Percentiles rank a stretch among this genome's conserved stretches.
Conservation (phyloP, 202 grass and related monocot species). For the Setaria viridis region DNA sequence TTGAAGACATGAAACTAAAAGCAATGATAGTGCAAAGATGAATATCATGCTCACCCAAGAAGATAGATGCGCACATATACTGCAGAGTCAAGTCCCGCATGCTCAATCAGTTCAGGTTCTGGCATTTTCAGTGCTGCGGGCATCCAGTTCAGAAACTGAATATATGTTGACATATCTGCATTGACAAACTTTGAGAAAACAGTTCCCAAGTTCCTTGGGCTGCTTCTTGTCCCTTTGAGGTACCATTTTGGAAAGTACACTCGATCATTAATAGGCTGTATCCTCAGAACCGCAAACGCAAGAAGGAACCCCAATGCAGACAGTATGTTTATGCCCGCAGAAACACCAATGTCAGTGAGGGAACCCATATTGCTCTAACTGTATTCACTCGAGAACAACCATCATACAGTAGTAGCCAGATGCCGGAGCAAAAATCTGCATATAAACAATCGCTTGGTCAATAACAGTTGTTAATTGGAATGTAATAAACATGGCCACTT, state of each 20-base stretch:
- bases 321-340: constrained; percentile 79
- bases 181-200: constrained; percentile 80
- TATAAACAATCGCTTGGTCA: neutral
- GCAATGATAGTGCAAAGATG: constrained; percentile 13
- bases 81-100: constrained; percentile 85
- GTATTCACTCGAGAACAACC: constrained; percentile 40
- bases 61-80: constrained; percentile 92
- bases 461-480: neutral
- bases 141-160: constrained; percentile 96
- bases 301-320: constrained; percentile 81
- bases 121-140: constrained; percentile 93
- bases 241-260: constrained; percentile 99
- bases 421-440: constrained; percentile 37
- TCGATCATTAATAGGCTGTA: constrained; percentile 90
- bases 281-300: constrained; percentile 79
- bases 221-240: constrained; percentile 88
- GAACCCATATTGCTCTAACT: constrained; percentile 66
- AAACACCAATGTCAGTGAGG: constrained; percentile 67
- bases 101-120: constrained; percentile 81
- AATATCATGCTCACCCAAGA: constrained; percentile 75
- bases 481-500: neutral
- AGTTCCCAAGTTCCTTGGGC: constrained; percentile 59
- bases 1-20: constrained; percentile 32
- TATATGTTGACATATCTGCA: constrained; percentile 71
- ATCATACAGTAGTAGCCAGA: neutral